Evolutionary conservation across 768 basidiomycete species (phyloP).

Genomic region (Pholiota molesta): DNA sequence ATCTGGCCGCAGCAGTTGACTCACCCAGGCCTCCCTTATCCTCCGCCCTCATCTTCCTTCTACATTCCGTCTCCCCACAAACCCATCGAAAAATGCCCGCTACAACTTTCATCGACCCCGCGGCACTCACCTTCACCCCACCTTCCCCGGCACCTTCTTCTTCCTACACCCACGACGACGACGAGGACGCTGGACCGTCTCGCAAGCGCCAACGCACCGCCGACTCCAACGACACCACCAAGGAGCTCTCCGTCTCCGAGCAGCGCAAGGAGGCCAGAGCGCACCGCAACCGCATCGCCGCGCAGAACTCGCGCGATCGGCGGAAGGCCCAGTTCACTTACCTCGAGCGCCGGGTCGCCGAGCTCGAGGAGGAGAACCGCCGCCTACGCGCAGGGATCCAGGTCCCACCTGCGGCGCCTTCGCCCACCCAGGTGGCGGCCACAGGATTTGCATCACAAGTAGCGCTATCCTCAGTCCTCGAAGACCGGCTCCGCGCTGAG

Average conservation of each 20-base stretch:
- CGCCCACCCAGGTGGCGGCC: conserved; percentile 23
- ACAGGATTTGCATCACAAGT: conserved; percentile 19
- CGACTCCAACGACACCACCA: conserved; percentile 13
- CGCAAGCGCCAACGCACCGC: conserved; percentile 76
- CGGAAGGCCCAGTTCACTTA: conserved; percentile 80
- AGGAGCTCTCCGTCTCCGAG: conserved; percentile 52
- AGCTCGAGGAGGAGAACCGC: conserved; percentile 86
- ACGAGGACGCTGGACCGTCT: conserved; percentile 47
- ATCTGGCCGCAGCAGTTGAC: conserved; percentile 14
- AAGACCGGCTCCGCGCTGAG: conserved; percentile 35
- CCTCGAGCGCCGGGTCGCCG: conserved; percentile 67
- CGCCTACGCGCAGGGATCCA: conserved; percentile 54
- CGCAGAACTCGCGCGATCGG: conserved; percentile 90
- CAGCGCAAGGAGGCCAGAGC: conserved; percentile 88
- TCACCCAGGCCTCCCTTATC: conserved; percentile 13
- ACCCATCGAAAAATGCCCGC: conserved; percentile 12
- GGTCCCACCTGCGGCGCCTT: conserved; percentile 9
- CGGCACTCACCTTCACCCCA: conserved; percentile 14
- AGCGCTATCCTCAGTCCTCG: conserved; percentile 28
- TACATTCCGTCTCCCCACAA: not conserved
- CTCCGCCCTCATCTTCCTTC: conserved; percentile 5
- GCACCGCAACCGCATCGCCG: conserved; percentile 91
- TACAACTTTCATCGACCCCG: conserved; percentile 14
- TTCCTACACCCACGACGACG: conserved; percentile 19
- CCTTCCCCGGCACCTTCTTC: conserved; percentile 18